Percentiles rank a stretch among this genome's conserved stretches.
Conservation (phyloP, 2,329 filamentous ascomycete species). For the Pseudonectria buxi region DNA sequence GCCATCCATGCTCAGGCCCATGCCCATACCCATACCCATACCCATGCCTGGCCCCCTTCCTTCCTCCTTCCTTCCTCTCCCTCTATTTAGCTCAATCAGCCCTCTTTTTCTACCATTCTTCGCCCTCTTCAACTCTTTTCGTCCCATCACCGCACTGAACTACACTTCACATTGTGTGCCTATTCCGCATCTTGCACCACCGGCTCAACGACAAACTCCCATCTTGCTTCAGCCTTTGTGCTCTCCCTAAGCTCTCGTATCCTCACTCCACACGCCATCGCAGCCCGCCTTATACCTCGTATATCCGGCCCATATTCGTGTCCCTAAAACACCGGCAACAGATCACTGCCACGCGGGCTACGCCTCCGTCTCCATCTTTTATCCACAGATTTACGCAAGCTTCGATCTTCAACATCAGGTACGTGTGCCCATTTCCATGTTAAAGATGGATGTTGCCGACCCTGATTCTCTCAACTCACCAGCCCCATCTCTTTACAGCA, state of each 20-base stretch:
- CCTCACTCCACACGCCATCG: background rate
- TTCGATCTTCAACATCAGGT: slow-evolving; percentile 9
- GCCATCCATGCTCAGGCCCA: too few species aligned
- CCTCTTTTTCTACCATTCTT: too few species aligned
- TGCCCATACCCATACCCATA: too few species aligned
- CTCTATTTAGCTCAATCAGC: too few species aligned
- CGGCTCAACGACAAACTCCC: too few species aligned
- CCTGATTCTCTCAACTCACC: too few species aligned
- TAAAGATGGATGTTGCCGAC: too few species aligned
- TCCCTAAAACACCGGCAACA: slow-evolving; percentile 11
- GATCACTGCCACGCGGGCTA: slow-evolving; percentile 8
- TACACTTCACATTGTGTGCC: too few species aligned
- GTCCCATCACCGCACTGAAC: too few species aligned
- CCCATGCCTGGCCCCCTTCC: background rate
- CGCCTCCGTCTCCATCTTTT: slow-evolving; percentile 12
- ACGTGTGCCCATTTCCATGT: slow-evolving; percentile 5
- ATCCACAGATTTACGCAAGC: slow-evolving; percentile 22
- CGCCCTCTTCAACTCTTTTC: background rate
- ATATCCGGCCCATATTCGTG: too few species aligned
- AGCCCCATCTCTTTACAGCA: slow-evolving; percentile 2
- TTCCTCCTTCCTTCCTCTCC: background rate
- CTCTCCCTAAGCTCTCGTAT: background rate
- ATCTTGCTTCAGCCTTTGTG: too few species aligned
- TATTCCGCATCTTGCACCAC: background rate
- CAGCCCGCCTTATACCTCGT: background rate